These are phyloP conservation scores for Tetrapisispora taiwanensis DNA, from an alignment of 805 yeast species.

Conservation along the genomic window DNA sequence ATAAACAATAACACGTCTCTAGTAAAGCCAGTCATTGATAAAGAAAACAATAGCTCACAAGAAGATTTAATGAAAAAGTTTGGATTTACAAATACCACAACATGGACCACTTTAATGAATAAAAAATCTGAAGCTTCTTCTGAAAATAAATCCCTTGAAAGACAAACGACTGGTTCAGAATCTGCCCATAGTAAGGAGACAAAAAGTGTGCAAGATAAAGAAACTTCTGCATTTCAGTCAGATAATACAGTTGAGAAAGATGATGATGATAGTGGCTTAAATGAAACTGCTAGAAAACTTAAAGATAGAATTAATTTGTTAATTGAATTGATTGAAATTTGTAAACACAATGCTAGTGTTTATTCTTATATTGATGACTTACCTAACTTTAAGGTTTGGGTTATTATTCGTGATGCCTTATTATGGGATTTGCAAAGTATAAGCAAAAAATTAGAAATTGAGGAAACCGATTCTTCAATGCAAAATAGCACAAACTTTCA, in stretches of 20 bases:
- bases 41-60: constrained; percentile 14
- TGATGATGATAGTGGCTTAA: not conserved
- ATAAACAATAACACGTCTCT: constrained; percentile 7
- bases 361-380: constrained; percentile 25
- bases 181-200: not conserved
- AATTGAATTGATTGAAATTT: constrained; percentile 21
- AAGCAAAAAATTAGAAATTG: constrained; percentile 1
- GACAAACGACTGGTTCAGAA: not conserved
- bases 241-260: not conserved
- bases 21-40: constrained; percentile 4
- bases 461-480: not conserved
- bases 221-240: not conserved
- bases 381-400: constrained; percentile 26
- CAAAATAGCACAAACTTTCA: not conserved
- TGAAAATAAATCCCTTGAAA: constrained; percentile 1
- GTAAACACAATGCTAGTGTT: constrained; percentile 26
- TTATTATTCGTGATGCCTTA: constrained; percentile 25
- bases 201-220: not conserved
- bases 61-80: constrained; percentile 22
- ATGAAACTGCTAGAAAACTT: not conserved
- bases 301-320: constrained; percentile 15
- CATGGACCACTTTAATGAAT: constrained; percentile 25
- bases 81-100: constrained; percentile 25
- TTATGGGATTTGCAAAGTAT: constrained; percentile 24
- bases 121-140: constrained; percentile 6